Percentiles rank a stretch among this genome's conserved stretches.
Evolutionary conservation across 78 protist species (phyloP).

Genomic region (Chrysochromulina parva): DNA sequence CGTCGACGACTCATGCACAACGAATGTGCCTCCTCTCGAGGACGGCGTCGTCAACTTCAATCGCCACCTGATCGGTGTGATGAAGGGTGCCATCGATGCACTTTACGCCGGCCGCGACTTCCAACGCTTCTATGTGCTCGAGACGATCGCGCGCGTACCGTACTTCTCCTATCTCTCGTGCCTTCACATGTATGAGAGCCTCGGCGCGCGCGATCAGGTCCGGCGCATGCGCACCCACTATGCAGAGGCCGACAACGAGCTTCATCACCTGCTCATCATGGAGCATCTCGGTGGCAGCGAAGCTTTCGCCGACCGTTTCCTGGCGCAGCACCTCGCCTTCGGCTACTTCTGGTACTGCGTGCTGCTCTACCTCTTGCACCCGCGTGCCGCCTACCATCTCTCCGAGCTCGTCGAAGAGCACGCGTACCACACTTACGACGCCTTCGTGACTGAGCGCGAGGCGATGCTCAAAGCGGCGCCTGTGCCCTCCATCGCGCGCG

Average conservation of each 20-base stretch:
- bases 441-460: too few species aligned
- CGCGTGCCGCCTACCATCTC: background rate
- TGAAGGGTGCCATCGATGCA: too few species aligned
- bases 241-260: background rate
- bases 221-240: background rate
- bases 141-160: constrained; percentile 33
- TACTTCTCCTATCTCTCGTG: constrained; percentile 24
- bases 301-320: background rate
- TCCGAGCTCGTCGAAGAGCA: constrained; percentile 13
- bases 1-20: too few species aligned
- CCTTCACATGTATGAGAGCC: constrained; percentile 34
- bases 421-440: background rate
- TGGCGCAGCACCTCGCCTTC: background rate
- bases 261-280: constrained; percentile 31
- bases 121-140: constrained; percentile 21
- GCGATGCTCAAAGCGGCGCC: too few species aligned
- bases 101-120: background rate
- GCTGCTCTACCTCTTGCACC: background rate
- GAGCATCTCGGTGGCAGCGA: constrained; percentile 29
- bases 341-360: background rate
- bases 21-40: too few species aligned
- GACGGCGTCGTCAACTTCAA: too few species aligned
- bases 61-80: too few species aligned
- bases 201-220: constrained; percentile 31
- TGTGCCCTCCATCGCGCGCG: too few species aligned